A percentile compares a stretch with the other conserved stretches of the same genome.
These are phyloP conservation scores for Acanthamoeba pearcei DNA, from an alignment of 208 protist species.

Conservation along the genomic window DNA sequence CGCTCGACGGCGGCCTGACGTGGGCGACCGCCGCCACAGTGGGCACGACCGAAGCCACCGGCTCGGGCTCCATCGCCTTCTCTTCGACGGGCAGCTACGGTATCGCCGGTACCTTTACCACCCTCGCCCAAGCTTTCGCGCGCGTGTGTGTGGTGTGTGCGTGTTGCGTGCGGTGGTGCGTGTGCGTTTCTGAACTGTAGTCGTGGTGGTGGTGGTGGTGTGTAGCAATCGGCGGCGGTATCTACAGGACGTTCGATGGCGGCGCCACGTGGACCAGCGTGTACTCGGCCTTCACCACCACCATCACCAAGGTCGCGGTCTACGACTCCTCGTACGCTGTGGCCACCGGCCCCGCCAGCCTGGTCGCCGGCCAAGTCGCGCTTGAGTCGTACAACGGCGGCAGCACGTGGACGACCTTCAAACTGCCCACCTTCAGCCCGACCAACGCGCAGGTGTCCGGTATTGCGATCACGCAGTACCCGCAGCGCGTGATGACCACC, in stretches of 20 bases:
- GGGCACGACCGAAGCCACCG: not conserved
- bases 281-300: not conserved
- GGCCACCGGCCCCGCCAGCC: not conserved
- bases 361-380: not conserved
- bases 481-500: not conserved
- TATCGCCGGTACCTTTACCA: not conserved
- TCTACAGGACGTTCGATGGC: not conserved
- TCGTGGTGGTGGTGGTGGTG: not conserved
- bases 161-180: not conserved
- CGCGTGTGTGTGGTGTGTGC: too few species aligned
- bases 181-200: not conserved
- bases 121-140: too few species aligned
- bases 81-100: not conserved
- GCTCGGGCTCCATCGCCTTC: not conserved
- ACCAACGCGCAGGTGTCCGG: not conserved
- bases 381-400: not conserved
- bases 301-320: not conserved
- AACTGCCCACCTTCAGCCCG: not conserved
- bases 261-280: not conserved
- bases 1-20: not conserved
- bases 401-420: not conserved
- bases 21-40: not conserved
- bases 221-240: not conserved
- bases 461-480: not conserved
- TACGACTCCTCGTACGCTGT: not conserved